Evolutionary conservation across 2,329 filamentous ascomycete genomes (phyloP).

Genomic region (Kalmusia sp.): DNA sequence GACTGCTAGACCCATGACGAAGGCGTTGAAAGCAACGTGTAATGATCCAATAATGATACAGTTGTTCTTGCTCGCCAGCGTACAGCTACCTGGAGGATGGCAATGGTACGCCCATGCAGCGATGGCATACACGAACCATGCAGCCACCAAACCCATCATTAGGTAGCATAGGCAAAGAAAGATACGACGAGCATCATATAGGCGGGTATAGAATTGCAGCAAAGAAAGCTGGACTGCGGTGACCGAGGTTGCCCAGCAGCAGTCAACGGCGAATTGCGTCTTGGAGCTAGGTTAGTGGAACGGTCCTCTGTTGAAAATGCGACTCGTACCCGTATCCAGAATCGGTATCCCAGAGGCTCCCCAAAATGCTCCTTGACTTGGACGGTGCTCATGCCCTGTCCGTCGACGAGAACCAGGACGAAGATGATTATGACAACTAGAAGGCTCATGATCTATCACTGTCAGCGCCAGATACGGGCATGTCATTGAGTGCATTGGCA

Average conservation of each 20-base stretch:
- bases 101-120: slow-evolving; percentile 25
- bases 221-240: slow-evolving; percentile 27
- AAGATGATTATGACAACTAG: slow-evolving; percentile 24
- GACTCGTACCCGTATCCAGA: slow-evolving; percentile 19
- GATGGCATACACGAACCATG: slow-evolving; percentile 25
- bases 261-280: slow-evolving; percentile 29
- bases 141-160: slow-evolving; percentile 17
- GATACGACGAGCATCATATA: slow-evolving; percentile 18
- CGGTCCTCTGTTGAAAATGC: neutral
- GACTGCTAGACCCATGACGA: slow-evolving; percentile 18
- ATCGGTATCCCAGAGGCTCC: slow-evolving; percentile 13
- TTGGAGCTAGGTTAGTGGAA: slow-evolving; percentile 11
- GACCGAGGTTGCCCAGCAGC: slow-evolving; percentile 29
- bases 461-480: slow-evolving; percentile 6
- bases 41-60: slow-evolving; percentile 27
- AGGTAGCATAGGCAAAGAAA: slow-evolving; percentile 15
- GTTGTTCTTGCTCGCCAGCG: slow-evolving; percentile 21
- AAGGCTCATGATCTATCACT: slow-evolving; percentile 22
- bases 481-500: neutral
- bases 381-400: slow-evolving; percentile 21
- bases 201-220: slow-evolving; percentile 24
- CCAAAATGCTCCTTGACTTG: slow-evolving; percentile 19
- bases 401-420: slow-evolving; percentile 24
- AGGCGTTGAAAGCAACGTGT: slow-evolving; percentile 25
- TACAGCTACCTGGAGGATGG: slow-evolving; percentile 25